Evolutionary conservation across 2,329 filamentous ascomycete species (phyloP), one percentile per base, ranked within the genome.

Genomic region (Macrophomina pseudophaseolina): DNA sequence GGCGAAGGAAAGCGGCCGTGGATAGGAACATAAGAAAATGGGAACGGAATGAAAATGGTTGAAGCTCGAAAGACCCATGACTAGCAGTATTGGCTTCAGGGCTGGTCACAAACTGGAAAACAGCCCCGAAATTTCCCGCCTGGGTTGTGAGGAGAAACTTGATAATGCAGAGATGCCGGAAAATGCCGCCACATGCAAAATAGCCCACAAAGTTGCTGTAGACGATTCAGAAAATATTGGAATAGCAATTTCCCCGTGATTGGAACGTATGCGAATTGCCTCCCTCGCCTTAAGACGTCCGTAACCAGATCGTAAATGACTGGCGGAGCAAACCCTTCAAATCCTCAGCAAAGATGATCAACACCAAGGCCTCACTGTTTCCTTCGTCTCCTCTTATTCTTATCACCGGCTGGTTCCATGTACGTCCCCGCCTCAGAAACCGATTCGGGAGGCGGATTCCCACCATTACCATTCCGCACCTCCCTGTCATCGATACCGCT

Each of bases 301-400:
- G 23, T 23, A 23, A 23, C 23, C 23, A 23, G 23, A 23, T 23
- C 2, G 23, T 23, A 23, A 2, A 23, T 23, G 23, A 23, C 23
- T 23, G 23, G 1, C 23, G 23, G 23, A 23, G 23, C 23, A 23
- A 23, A 23, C 23, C 3, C 23, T 3, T 23, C 23, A 23, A 23
- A 23, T 23, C 23, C 23, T 23, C 23, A 23, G 23, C 23, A 23
- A 23, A 23, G 23, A 23, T 23, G 23, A 23, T 23, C 23, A 23
- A 23, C 23, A 23, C 23, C 23, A 23, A 2, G 23, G 23, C 4
- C 5, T 62, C 32, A 62, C 23, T 62, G 58, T n/a, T 35, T 62
- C 52, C 63, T 56, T 18, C 63, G 38, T 40, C 63, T 44, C 28
- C 63, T 51, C 42, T 65, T 65, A 16, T 52, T 52, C 51, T 58